Evolutionary conservation across 139 green algal species (phyloP), one percentile per base, ranked within the genome.

Genomic region (Bryopsis sp.): DNA sequence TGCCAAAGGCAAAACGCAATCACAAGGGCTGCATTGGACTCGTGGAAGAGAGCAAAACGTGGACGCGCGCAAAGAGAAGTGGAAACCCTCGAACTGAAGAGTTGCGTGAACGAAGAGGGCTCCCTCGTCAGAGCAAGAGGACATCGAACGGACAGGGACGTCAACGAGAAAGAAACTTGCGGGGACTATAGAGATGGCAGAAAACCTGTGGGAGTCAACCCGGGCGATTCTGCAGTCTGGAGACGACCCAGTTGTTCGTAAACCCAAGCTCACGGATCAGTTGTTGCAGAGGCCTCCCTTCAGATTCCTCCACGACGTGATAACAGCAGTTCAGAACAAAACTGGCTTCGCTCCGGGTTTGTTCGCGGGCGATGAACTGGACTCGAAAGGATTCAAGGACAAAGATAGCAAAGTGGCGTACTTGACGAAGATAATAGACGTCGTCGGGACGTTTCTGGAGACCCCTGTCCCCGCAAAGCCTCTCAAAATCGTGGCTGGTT

Each of bases 231-330:
- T 93, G 37, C 86, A 93, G 63, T 74, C 67, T 2, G 2, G 46
- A 7, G 72, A 81, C 2, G 61, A 70, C 31, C 80, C 84, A 3
- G 50, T 90, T 0, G 76, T 89, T 22, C 70, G 75, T 1, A 82
- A 83, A 64, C 88, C 88, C 0, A 86, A 87, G 60, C 76, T 95
- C 1, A 84, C 80, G 33, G 80, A 88, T 38, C 83, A 84, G 61
- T 70, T 90, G 43, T 79, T 95, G 0, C 74, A 73, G 26, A 89
- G 89, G 58, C 85, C 87, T 0, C 88, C 88, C 5, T 95, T 95
- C 39, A 74, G 87, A 37, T 93, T 91, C 73, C 76, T 93, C n/a
- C 88, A 95, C 43, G 88, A 95, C 74, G 74, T 95, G 24, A 74
- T 95, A 2, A 78, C 78, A 26, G 88, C 83, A 72, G 85, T 94